Evolutionary conservation across 192 early-diverging fungal genomes (phyloP).

Genomic region (Chytriomyces sp.): DNA sequence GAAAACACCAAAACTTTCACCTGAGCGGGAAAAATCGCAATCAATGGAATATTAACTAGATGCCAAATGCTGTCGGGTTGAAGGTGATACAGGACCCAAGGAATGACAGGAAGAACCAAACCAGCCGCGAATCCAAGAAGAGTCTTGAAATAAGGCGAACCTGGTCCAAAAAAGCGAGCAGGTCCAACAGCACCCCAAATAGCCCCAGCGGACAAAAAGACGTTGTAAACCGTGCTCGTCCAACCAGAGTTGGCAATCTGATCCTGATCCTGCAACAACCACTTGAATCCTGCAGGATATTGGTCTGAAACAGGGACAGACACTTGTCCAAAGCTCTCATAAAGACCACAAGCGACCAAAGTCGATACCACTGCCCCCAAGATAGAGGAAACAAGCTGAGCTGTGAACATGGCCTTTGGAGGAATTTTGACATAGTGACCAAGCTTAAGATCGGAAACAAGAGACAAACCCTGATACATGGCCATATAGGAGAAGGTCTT

Average conservation of each 20-base stretch:
- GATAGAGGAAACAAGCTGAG: conserved; percentile 58
- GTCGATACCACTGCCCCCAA: conserved; percentile 53
- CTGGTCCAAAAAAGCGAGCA: too few species aligned
- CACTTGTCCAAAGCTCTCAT: conserved; percentile 10
- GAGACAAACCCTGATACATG: conserved; percentile 69
- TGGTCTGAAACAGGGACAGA: too few species aligned
- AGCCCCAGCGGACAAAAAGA: too few species aligned
- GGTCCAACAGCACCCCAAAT: too few species aligned
- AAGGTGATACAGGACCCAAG: conserved; percentile 21
- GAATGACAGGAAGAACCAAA: conserved; percentile 20
- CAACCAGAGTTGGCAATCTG: not conserved
- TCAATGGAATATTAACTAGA: conserved; percentile 24
- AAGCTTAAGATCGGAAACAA: conserved; percentile 74
- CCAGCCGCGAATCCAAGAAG: conserved; percentile 29
- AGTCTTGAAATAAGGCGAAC: too few species aligned
- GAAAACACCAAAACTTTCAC: conserved; percentile 56
- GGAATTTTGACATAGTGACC: conserved; percentile 77
- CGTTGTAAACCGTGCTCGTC: conserved; percentile 22
- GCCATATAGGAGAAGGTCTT: too few species aligned
- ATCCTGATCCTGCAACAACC: too few species aligned
- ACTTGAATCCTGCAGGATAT: too few species aligned
- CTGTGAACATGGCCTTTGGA: not conserved
- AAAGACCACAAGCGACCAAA: not conserved
- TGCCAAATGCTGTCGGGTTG: conserved; percentile 4
- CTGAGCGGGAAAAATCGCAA: conserved; percentile 41